These are phyloP conservation scores for Boeremia exigua DNA, from an alignment of 2,329 filamentous ascomycete species.

Conservation along the genomic window DNA sequence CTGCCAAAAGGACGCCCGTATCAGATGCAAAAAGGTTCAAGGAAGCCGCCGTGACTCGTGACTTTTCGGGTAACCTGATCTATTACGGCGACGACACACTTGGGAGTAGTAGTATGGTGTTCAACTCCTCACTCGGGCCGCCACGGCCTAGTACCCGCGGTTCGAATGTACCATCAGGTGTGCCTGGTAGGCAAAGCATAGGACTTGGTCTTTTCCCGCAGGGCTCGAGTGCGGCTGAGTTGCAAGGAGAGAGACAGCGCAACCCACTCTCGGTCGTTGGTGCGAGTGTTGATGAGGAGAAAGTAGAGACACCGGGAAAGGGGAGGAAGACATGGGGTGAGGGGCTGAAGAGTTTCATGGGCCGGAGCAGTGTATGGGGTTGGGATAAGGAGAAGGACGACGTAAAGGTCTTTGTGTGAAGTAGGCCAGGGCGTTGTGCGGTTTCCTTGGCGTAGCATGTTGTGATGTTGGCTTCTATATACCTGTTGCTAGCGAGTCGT, in stretches of 20 bases:
- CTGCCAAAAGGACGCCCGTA: constrained; percentile 9
- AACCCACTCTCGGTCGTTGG: constrained; percentile 23
- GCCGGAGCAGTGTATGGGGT: constrained; percentile 20
- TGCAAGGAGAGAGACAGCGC: constrained; percentile 14
- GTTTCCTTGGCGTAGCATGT: not conserved
- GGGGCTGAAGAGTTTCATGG: constrained; percentile 28
- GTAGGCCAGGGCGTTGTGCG: not conserved
- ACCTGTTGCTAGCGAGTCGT: not conserved
- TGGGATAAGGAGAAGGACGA: constrained; percentile 25
- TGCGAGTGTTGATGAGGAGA: constrained; percentile 17
- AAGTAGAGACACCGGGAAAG: constrained; percentile 19
- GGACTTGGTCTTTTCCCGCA: constrained; percentile 23
- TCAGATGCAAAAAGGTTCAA: not conserved
- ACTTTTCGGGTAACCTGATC: constrained; percentile 28
- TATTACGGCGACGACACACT: constrained; percentile 29
- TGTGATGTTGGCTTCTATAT: constrained; percentile 1
- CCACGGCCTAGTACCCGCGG: constrained; percentile 7
- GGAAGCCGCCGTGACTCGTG: constrained; percentile 20
- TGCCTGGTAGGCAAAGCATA: not conserved
- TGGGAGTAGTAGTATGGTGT: constrained; percentile 24
- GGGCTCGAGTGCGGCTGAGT: constrained; percentile 17
- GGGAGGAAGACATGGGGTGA: constrained; percentile 32
- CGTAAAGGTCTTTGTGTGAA: constrained; percentile 34
- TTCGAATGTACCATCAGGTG: constrained; percentile 3
- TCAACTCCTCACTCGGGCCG: constrained; percentile 1